A percentile compares a stretch with the other conserved stretches of the same genome.
phyloP scores from a whole-genome alignment of 306 rosid genomes.

The Malus fusca region DNA sequence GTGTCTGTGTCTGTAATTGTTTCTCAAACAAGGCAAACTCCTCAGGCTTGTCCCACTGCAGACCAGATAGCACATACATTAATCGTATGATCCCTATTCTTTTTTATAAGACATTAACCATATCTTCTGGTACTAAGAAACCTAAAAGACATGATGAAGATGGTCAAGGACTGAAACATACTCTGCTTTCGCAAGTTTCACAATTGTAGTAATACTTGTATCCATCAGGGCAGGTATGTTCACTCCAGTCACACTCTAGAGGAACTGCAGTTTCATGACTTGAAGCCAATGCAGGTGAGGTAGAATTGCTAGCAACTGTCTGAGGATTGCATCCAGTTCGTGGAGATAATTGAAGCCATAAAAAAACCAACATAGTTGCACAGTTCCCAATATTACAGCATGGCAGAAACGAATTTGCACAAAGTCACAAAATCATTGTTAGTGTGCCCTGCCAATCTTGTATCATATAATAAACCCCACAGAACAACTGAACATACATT shows the following conservation, averaged over 20 bases:
- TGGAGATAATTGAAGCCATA: conserved; percentile 23
- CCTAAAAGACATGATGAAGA: conserved; percentile 13
- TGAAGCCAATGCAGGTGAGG: conserved; percentile 29
- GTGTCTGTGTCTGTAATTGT: conserved; percentile 36
- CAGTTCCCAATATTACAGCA: neutral
- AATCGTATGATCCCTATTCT: neutral
- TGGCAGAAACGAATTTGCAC: neutral
- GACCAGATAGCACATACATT: conserved; percentile 19
- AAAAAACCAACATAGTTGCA: neutral
- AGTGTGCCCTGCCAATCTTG: neutral
- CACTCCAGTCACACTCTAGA: conserved; percentile 88
- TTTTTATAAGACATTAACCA: neutral
- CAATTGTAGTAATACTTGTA: conserved; percentile 68
- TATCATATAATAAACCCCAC: neutral
- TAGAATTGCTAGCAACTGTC: conserved; percentile 27
- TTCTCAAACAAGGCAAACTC: conserved; percentile 55
- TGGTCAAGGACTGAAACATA: conserved; percentile 32
- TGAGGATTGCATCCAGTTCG: conserved; percentile 32
- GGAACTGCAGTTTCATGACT: conserved; percentile 29
- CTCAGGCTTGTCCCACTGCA: conserved; percentile 91
- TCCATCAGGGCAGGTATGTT: conserved; percentile 84
- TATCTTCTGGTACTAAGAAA: conserved; percentile 1
- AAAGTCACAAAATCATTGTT: neutral
- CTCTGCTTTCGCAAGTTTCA: conserved; percentile 75
- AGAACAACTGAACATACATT: neutral